phyloP scores from a whole-genome alignment of 2,329 filamentous ascomycete genomes.

The Tolypocladium tropicale region DNA sequence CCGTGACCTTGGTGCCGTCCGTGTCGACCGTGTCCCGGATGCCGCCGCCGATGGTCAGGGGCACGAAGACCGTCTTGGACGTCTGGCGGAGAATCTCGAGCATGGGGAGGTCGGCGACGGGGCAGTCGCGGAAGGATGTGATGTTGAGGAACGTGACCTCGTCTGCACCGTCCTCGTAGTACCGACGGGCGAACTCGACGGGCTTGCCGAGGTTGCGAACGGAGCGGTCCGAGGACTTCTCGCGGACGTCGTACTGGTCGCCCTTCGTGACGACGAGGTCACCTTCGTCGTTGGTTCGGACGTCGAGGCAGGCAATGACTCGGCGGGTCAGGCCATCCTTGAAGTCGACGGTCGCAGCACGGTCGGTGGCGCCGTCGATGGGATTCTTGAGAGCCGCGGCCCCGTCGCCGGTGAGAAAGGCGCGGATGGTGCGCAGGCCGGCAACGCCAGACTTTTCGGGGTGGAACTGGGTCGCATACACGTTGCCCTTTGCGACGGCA shows the following conservation, averaged over 20 bases:
- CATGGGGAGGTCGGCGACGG: conserved; percentile 88
- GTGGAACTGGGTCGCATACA: conserved; percentile 93
- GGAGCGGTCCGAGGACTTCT: conserved; percentile 55
- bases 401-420: conserved; percentile 70
- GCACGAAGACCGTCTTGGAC: conserved; percentile 88
- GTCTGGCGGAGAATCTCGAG: conserved; percentile 81
- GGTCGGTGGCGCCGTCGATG: conserved; percentile 5
- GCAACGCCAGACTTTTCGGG: conserved; percentile 94
- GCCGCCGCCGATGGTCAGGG: conserved; percentile 88
- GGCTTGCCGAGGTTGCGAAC: conserved; percentile 96
- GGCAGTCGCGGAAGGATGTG: conserved; percentile 92
- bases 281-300: conserved; percentile 85
- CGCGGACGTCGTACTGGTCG: conserved; percentile 96
- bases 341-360: conserved; percentile 10
- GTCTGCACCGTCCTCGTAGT: conserved; percentile 95
- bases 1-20: conserved; percentile 76
- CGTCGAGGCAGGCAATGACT: conserved; percentile 92
- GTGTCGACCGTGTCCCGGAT: conserved; percentile 88
- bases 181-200: conserved; percentile 84
- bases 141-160: conserved; percentile 98
- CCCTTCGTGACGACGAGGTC: conserved; percentile 97
- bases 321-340: conserved; percentile 74
- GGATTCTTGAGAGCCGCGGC: conserved; percentile 35
- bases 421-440: conserved; percentile 70
- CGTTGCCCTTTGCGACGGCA: conserved; percentile 73